Base-by-base conservation (phyloP, 169 alveolate species). In the Plasmodium knowlesi region DNA sequence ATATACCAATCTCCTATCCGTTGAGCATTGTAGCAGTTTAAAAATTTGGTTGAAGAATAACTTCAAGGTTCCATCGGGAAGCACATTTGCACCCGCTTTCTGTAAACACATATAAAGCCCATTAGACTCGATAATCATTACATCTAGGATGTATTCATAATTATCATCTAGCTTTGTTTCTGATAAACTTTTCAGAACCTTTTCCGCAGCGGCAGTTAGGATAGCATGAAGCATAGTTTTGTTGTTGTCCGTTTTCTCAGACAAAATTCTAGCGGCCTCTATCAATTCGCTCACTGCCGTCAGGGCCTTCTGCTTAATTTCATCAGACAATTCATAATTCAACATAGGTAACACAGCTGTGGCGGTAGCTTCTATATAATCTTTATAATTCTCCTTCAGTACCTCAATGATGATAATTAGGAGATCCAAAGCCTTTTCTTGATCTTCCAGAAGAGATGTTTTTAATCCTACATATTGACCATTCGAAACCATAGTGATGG, bases 221-320 rank as follows among this genome's bases (percentile, higher is more conserved):
- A 97, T 94, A 1, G 96, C 97, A 72, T 89, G 84, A 28, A 96
- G 82, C 95, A 97, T 71, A 32, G 95, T 96, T 82, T 82, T 95
- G 34, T 92, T 50, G 16, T 95, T 92, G 46, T 95, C 96, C 14
- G 92, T 92, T 92, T 95, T 93, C 46, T 96, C 97, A 16, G 95
- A 57, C 22, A 96, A 93, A 8, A 95, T 78, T 73, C 91, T 74
- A 41, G 97, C 95, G 39, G 98, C 98, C n/a, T 92, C 96, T 37
- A 97, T 96, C 78, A 97, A 92, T n/a, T 96, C 90, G 41, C 98
- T 98, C 93, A 97, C 89, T 5, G 98, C 97, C 14, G 90, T 86
- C 37, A 97, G 92, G 16, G 98, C 97, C 89, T 88, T 95, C 90
- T 96, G 96, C 84, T 96, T 96, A 74, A 97, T 81, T n/a, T 97